Evolutionary conservation across 2,329 filamentous ascomycete genomes (phyloP), one percentile per base, ranked within the genome.

Genomic region (Aspergillus ochraceoroseus): DNA sequence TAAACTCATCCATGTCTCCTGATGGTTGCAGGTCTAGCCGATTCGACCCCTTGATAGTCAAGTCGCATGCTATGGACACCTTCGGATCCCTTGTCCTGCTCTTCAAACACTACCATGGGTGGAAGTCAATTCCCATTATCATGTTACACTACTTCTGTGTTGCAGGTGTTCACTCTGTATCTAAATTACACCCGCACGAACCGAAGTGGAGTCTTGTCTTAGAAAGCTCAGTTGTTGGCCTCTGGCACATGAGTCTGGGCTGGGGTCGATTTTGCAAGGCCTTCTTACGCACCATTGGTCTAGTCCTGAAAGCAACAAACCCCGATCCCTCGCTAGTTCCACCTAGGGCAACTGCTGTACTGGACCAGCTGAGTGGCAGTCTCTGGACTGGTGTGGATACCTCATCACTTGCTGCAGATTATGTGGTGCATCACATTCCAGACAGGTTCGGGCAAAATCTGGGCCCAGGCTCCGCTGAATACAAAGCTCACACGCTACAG

Each of bases 141-240:
- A 54, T 56, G 51, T 37, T 55, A 11, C 53, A 56, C 31, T 55
- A 55, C 32, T 52, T 54, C 26, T 54, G 51, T 28, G 36, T 54
- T 3, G 52, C 43, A 1, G 52, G 53, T 3, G 44, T 56, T 4
- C 48, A 54, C 26, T 38, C 51, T 3, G 38, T 50, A 9, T 47
- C 52, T 1, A 45, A 50, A 17, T 23, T 55, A 2, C 19, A 38
- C 8, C 20, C 36, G 3, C 15, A 35, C 2, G 43, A 48, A 2
- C 47, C 47, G 4, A 52, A 54, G 34, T 54, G 53, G 53, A 43
- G 37, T 18, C 36, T 49, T 5, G 47, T 55, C 3, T 31, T 55
- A 7, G 53, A 55, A 33, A 43, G 45, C 31, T 52, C 51, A 12
- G 53, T 53, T 11, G 38, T 55, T 3, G 53, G 52, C 3, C 47